Percentiles rank a stretch among this genome's conserved stretches.
Conservation (phyloP, 78 protist species). For the Ministeria vibrans region DNA sequence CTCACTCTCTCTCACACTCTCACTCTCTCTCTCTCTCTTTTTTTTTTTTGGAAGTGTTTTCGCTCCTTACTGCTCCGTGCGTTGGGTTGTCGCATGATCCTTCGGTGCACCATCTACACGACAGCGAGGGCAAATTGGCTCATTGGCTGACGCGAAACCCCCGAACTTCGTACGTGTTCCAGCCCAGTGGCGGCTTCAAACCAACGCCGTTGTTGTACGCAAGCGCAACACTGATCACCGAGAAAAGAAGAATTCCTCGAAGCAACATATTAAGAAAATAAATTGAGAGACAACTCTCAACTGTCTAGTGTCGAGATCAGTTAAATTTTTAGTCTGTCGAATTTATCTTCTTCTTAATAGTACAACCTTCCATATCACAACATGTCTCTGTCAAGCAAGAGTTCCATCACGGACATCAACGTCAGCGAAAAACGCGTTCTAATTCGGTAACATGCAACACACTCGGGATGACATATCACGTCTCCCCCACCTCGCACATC, state of each 20-base stretch:
- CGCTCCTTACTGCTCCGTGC: not conserved
- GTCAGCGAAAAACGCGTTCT: constrained; percentile 79
- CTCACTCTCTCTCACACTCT: not conserved
- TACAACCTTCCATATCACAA: not conserved
- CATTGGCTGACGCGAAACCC: too few species aligned
- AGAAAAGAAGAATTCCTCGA: too few species aligned
- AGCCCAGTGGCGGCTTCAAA: too few species aligned
- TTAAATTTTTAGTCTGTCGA: not conserved
- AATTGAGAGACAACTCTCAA: too few species aligned
- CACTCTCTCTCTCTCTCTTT: not conserved
- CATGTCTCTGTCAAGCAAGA: constrained; percentile 42
- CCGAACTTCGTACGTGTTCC: too few species aligned
- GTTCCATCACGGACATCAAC: constrained; percentile 48
- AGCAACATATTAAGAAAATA: too few species aligned
- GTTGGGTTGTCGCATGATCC: not conserved
- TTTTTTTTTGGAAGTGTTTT: not conserved
- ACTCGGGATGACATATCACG: not conserved
- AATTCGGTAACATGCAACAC: constrained; percentile 46
- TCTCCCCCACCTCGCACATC: not conserved
- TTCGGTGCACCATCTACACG: not conserved
- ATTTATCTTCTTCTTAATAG: not conserved
- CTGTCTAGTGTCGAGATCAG: not conserved
- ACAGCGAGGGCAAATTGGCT: not conserved
- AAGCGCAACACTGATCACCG: too few species aligned
- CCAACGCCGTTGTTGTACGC: too few species aligned